phyloP scores from a whole-genome alignment of 352 stramenopile genomes.

The Phytopythium montanum region DNA sequence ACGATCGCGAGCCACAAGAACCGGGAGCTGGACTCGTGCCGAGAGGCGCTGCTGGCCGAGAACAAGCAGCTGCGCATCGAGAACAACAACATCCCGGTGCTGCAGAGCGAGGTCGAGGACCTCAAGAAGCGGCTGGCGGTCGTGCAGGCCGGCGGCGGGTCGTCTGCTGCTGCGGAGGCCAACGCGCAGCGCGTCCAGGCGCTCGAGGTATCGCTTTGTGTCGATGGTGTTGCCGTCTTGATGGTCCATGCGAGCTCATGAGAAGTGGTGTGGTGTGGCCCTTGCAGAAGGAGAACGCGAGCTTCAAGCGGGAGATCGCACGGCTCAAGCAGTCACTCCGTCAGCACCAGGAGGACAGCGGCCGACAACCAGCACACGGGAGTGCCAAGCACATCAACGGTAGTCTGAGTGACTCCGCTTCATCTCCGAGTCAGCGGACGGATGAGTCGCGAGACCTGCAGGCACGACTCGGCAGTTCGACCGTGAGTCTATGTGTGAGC shows the following conservation, averaged over 20 bases:
- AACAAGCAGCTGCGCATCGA: slow-evolving; percentile 67
- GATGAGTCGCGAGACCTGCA: not conserved
- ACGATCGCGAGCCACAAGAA: slow-evolving; percentile 55
- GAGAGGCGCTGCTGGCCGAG: slow-evolving; percentile 49
- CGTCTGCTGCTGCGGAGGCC: slow-evolving; percentile 5
- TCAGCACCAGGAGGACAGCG: slow-evolving; percentile 12
- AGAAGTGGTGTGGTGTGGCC: not conserved
- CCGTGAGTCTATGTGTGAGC: not conserved
- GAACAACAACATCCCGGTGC: slow-evolving; percentile 85
- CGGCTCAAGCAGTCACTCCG: slow-evolving; percentile 40
- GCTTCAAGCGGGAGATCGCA: slow-evolving; percentile 43
- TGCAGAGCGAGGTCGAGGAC: slow-evolving; percentile 61
- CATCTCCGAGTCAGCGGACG: not conserved
- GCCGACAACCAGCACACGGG: not conserved
- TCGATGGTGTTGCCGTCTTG: no score
- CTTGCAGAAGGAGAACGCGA: slow-evolving; percentile 40
- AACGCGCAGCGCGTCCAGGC: slow-evolving; percentile 36
- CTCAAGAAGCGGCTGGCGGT: slow-evolving; percentile 52
- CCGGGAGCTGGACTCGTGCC: slow-evolving; percentile 41
- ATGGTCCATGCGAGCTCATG: not conserved
- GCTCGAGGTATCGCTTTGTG: slow-evolving; percentile 30
- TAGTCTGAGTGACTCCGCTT: not conserved
- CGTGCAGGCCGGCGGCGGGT: slow-evolving; percentile 8
- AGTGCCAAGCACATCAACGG: not conserved
- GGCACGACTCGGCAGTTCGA: slow-evolving; percentile 1